Evolutionary conservation across 78 protist genomes (phyloP).

Genomic region (Dictyostelium firmibasis): DNA sequence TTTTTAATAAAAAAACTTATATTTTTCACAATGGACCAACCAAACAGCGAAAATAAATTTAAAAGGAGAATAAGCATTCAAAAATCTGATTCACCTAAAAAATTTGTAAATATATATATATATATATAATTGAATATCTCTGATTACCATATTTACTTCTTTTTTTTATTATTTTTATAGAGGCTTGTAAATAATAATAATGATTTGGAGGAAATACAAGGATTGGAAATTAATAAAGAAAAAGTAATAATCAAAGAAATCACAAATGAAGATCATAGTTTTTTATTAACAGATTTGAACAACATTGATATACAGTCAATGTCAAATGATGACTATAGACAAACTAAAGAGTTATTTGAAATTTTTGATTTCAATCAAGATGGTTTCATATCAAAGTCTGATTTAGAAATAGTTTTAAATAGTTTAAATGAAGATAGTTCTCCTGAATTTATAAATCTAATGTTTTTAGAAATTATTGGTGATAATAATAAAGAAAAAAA

Average conservation of each 20-base stretch:
- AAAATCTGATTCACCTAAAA: background rate
- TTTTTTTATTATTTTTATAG: background rate
- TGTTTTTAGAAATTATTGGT: background rate
- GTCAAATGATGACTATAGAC: background rate
- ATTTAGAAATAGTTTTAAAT: background rate
- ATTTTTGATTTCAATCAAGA: background rate
- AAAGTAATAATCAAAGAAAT: too few species aligned
- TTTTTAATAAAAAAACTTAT: too few species aligned
- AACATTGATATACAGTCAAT: background rate
- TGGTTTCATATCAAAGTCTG: background rate
- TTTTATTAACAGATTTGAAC: background rate
- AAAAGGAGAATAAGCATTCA: background rate
- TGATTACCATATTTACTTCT: too few species aligned
- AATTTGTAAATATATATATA: background rate
- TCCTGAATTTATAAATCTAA: background rate
- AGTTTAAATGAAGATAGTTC: background rate
- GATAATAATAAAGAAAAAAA: background rate
- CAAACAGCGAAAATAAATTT: background rate
- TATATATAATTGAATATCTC: too few species aligned
- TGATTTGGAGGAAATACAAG: background rate
- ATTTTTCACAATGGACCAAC: background rate
- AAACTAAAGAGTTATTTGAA: background rate
- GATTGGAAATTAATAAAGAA: background rate
- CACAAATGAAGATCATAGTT: background rate
- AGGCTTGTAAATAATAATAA: background rate